Evolutionary conservation across 108 stramenopile genomes (phyloP), one percentile per base, ranked within the genome.

Genomic region (Cyclostephanos invisitatus): DNA sequence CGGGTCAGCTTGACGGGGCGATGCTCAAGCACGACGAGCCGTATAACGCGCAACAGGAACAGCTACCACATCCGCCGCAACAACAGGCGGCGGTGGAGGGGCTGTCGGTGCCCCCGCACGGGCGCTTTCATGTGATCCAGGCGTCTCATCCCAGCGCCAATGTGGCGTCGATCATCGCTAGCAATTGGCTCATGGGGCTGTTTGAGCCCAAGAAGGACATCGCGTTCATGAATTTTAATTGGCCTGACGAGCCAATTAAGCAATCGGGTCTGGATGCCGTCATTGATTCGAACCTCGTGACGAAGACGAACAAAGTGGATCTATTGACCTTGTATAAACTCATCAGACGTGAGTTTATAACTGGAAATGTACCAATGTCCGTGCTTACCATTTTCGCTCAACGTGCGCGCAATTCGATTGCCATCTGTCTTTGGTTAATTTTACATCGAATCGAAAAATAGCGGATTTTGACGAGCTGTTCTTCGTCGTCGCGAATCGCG

Each of bases 181-280:
- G 61, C 46, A 80, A 80, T 29, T 75, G 73, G 74, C 68, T 80
- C 1, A 69, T 75, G 22, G 80, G 80, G 25, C 57, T 81, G 2
- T 81, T 81, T 35, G 80, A 75, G 64, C 80, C 80, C 5, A 3
- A 69, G 17, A 17, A 50, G 10, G 65, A 81, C 18, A 40, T 74
- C 42, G 63, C 70, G 0, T 75, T 50, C 32, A 81, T 81, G 74
- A 50, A 66, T 27, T 44, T 24, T 3, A 64, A 62, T 21, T 66
- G 64, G 70, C 75, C 74, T 0, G 69, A 68, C 15, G 27, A 60
- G 0, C 77, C 77, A 14, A 67, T 78, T 2, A 24, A 24, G 11
- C 77, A 72, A 48, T 54, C 46, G 10, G 70, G 70, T n/a, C 25
- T 28, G 2, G 50, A 67, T 28, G 58, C 44, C 38, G 62, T 49